A percentile compares a stretch with the other conserved stretches of the same genome.
Evolutionary conservation across 768 basidiomycete genomes (phyloP).

Genomic region (Rhodotorula sphaerocarpa): DNA sequence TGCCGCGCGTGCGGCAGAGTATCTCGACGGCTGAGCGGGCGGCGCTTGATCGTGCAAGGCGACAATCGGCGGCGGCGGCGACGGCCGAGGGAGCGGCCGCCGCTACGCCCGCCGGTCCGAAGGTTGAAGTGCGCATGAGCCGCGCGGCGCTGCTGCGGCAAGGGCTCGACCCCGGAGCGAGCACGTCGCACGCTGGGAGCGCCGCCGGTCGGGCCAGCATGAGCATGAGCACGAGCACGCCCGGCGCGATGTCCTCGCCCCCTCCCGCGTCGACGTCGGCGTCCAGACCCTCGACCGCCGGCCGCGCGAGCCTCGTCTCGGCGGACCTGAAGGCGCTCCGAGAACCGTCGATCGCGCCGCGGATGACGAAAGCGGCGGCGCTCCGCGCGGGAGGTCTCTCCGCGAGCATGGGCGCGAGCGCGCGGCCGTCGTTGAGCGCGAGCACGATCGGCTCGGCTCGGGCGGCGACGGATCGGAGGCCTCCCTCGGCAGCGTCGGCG

Average conservation of each 20-base stretch:
- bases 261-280: background rate
- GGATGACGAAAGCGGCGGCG: slow-evolving; percentile 9
- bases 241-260: background rate
- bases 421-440: background rate
- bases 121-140: slow-evolving; percentile 12
- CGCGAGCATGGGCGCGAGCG: background rate
- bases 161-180: background rate
- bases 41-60: slow-evolving; percentile 8
- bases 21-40: slow-evolving; percentile 28
- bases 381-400: background rate
- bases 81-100: background rate
- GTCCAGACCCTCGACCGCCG: too few species aligned
- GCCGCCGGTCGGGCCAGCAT: background rate
- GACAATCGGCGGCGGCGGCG: background rate
- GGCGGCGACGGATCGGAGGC: background rate
- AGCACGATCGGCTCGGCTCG: too few species aligned
- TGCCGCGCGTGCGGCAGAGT: slow-evolving; percentile 4
- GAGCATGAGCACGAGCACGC: background rate
- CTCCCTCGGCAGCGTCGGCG: background rate
- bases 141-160: slow-evolving; percentile 15
- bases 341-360: slow-evolving; percentile 11
- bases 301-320: background rate
- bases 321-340: slow-evolving; percentile 2
- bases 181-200: background rate
- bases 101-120: background rate